Evolutionary conservation across 352 stramenopile genomes (phyloP).

Genomic region (Globisporangium mamillatum): DNA sequence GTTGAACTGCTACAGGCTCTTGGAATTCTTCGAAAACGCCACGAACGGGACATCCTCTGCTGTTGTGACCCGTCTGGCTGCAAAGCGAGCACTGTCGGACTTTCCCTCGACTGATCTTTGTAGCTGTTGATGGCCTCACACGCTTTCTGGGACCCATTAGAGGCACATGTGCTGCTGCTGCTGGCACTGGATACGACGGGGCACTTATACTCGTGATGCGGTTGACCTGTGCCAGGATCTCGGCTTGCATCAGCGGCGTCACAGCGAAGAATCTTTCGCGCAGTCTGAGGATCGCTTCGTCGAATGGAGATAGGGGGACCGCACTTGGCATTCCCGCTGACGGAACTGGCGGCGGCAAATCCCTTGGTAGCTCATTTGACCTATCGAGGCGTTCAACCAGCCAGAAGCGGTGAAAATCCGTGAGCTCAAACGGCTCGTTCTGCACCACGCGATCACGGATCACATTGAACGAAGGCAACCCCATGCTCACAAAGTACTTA

Average conservation of each 20-base stretch:
- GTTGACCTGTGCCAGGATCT: slow-evolving; percentile 11
- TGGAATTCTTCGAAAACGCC: background rate
- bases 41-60: background rate
- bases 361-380: background rate
- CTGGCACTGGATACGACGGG: background rate
- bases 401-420: slow-evolving; percentile 10
- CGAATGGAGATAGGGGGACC: background rate
- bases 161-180: background rate
- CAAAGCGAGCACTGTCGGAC: slow-evolving; percentile 5
- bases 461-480: background rate
- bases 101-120: slow-evolving; percentile 5
- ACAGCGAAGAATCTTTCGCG: slow-evolving; percentile 1
- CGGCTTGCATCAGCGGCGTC: slow-evolving; percentile 1
- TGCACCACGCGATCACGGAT: slow-evolving; percentile 3
- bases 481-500: slow-evolving; percentile 9
- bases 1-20: background rate
- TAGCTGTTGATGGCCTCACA: background rate
- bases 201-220: background rate
- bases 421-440: background rate
- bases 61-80: slow-evolving; percentile 1
- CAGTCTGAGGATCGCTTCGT: slow-evolving; percentile 2
- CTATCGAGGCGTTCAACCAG: background rate
- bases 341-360: too few species aligned
- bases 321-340: background rate
- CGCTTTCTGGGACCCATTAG: slow-evolving; percentile 1